Evolutionary conservation across 225 moss, liverwort and hornwort genomes (phyloP).

Genomic region (Thuidium tamariscinum): DNA sequence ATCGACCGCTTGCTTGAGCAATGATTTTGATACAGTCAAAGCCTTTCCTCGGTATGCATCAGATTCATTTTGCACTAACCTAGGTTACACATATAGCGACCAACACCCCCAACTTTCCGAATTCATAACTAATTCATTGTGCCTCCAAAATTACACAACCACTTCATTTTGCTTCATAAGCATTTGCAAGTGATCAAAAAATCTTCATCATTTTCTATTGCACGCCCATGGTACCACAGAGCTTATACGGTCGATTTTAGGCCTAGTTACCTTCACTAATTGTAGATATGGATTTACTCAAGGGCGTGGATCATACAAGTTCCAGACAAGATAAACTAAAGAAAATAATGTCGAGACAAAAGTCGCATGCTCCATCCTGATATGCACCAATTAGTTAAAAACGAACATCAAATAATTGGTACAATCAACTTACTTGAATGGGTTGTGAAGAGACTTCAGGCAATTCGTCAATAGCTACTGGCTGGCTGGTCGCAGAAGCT

Average conservation of each 20-base stretch:
- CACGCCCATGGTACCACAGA: neutral
- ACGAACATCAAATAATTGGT: neutral
- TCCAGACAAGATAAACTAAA: neutral
- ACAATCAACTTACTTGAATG: slow-evolving; percentile 19
- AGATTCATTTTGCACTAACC: neutral
- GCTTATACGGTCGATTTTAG: neutral
- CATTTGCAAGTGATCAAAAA: neutral
- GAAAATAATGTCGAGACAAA: neutral
- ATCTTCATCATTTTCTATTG: neutral
- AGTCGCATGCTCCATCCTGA: neutral
- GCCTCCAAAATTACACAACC: neutral
- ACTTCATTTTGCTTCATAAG: neutral
- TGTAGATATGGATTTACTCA: neutral
- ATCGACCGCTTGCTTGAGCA: neutral
- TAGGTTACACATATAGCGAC: neutral
- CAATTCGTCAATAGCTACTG: slow-evolving; percentile 40
- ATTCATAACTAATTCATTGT: neutral
- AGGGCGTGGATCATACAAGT: neutral
- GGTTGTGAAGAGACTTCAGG: slow-evolving; percentile 85
- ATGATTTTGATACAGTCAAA: neutral
- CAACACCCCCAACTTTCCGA: neutral
- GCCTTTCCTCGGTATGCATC: neutral
- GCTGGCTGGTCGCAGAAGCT: slow-evolving; percentile 35
- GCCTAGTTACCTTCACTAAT: neutral
- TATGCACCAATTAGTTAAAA: neutral